phyloP scores from a whole-genome alignment of 495 filamentous ascomycete genomes.

The Talaromyces adpressus region DNA sequence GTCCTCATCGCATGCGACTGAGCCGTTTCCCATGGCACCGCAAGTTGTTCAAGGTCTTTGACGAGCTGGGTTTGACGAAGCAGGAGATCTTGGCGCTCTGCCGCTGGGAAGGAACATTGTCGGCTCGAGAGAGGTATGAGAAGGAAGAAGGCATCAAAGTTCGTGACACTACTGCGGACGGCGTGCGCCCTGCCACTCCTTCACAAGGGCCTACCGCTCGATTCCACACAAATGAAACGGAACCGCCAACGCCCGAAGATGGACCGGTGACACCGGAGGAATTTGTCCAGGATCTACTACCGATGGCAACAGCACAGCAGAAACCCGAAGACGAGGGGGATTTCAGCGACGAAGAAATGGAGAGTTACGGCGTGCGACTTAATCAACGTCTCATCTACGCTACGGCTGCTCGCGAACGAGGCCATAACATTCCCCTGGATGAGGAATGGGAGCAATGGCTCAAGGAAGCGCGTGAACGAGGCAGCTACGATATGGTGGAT shows the following conservation, averaged over 20 bases:
- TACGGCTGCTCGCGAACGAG: slow-evolving; percentile 56
- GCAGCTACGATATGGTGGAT: slow-evolving; percentile 37
- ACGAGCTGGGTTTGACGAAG: slow-evolving; percentile 66
- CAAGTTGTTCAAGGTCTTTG: slow-evolving; percentile 74
- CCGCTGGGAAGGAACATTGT: slow-evolving; percentile 91
- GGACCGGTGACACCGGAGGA: not conserved
- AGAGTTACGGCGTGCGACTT: slow-evolving; percentile 65
- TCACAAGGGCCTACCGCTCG: slow-evolving; percentile 23
- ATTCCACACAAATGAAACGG: slow-evolving; percentile 24
- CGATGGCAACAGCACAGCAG: not conserved
- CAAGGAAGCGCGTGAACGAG: slow-evolving; percentile 67
- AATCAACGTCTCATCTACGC: slow-evolving; percentile 68
- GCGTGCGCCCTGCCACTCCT: slow-evolving; percentile 42
- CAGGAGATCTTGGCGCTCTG: slow-evolving; percentile 72
- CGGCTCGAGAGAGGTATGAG: slow-evolving; percentile 80
- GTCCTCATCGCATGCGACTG: slow-evolving; percentile 76
- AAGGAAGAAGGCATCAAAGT: slow-evolving; percentile 66
- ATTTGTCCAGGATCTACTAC: not conserved
- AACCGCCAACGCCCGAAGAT: slow-evolving; percentile 24
- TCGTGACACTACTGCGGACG: slow-evolving; percentile 70
- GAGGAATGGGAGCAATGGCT: slow-evolving; percentile 83
- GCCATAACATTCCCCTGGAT: slow-evolving; percentile 60
- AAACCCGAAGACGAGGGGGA: slow-evolving; percentile 46
- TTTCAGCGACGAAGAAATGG: slow-evolving; percentile 58
- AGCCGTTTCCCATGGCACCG: slow-evolving; percentile 76